Conservation (phyloP, 257 asterid species). For the Schizonepeta tenuifolia region DNA sequence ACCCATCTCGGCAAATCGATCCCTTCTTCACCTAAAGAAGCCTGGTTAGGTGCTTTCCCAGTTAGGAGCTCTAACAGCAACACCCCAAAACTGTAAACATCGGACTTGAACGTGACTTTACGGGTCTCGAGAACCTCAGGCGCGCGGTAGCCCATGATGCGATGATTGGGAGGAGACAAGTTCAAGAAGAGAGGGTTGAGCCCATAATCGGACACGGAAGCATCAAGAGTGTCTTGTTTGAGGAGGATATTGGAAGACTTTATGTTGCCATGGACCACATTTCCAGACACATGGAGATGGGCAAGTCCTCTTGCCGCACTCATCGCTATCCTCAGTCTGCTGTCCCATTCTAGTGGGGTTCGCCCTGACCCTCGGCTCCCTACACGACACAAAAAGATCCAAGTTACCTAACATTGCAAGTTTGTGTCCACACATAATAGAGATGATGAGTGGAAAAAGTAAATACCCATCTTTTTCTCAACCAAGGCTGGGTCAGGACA, state of each 20-base stretch:
- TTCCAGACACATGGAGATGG: constrained; percentile 73
- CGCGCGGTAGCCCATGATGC: constrained; percentile 87
- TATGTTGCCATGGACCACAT: constrained; percentile 88
- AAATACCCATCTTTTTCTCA: background rate
- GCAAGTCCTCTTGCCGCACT: constrained; percentile 84
- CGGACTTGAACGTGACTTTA: constrained; percentile 75
- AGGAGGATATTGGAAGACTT: constrained; percentile 92
- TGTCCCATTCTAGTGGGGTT: constrained; percentile 95
- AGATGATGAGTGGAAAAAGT: background rate
- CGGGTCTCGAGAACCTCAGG: constrained; percentile 93
- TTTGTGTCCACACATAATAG: background rate
- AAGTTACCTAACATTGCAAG: background rate
- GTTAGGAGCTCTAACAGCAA: constrained; percentile 78
- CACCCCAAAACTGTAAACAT: constrained; percentile 90
- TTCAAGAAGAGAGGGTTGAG: constrained; percentile 74
- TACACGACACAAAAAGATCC: constrained; percentile 28
- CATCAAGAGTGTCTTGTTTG: constrained; percentile 62
- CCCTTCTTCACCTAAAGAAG: constrained; percentile 93
- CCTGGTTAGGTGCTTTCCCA: constrained; percentile 93
- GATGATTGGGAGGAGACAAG: constrained; percentile 70
- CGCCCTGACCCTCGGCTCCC: constrained; percentile 99
- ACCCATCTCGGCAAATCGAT: constrained; percentile 98
- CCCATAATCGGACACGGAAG: constrained; percentile 81
- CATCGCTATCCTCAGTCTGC: constrained; percentile 69
- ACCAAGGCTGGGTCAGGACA: constrained; percentile 8